Evolutionary conservation across 768 basidiomycete genomes (phyloP).

Genomic region (Gymnopilus junonius): DNA sequence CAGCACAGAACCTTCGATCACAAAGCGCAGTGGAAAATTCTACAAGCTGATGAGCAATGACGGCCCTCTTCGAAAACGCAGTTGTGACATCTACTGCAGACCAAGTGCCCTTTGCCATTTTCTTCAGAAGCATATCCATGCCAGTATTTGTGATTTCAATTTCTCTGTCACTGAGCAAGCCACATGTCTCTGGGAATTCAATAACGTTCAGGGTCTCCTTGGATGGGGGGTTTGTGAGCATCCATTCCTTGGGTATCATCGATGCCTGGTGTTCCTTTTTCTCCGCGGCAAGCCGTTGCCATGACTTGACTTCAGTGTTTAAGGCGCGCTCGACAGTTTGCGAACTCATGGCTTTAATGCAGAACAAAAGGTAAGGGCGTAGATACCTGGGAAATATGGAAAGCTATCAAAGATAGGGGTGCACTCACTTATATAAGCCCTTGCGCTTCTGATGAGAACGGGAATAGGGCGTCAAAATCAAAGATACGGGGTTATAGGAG

Average conservation of each 20-base stretch:
- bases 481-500: neutral
- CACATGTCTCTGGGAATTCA: conserved; percentile 55
- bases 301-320: conserved; percentile 35
- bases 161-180: conserved; percentile 57
- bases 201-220: conserved; percentile 55
- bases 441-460: neutral
- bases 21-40: conserved; percentile 22
- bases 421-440: neutral
- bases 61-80: conserved; percentile 78
- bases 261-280: conserved; percentile 59
- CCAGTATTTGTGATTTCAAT: conserved; percentile 45
- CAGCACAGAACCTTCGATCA: neutral
- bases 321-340: neutral
- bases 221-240: conserved; percentile 50
- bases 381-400: neutral
- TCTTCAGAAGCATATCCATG: conserved; percentile 51
- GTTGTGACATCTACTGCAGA: conserved; percentile 69
- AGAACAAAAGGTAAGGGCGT: neutral
- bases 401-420: neutral
- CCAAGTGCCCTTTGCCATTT: conserved; percentile 59
- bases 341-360: neutral
- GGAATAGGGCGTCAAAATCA: neutral
- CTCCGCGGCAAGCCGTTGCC: conserved; percentile 57
- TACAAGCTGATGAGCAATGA: conserved; percentile 80
- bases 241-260: conserved; percentile 71